A percentile compares a stretch with the other conserved stretches of the same genome.
Conservation (phyloP, 208 protist species). For the Acanthamoeba triangularis region DNA sequence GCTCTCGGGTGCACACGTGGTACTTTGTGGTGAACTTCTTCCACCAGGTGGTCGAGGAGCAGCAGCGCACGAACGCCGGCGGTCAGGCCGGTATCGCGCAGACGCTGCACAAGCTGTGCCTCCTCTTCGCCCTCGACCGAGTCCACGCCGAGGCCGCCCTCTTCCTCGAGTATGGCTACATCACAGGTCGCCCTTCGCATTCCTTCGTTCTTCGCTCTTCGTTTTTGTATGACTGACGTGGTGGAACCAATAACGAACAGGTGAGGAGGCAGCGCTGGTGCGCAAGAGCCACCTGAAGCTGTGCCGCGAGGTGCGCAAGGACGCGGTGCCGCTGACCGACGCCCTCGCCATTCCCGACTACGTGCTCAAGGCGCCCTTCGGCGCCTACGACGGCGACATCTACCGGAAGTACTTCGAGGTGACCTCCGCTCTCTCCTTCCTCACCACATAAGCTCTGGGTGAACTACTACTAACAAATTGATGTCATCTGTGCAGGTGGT, state of each 20-base stretch:
- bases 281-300: not conserved
- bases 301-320: slow-evolving; percentile 41
- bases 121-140: slow-evolving; percentile 5
- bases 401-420: slow-evolving; percentile 74
- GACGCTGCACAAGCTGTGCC: not conserved
- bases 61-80: not conserved
- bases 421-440: not conserved
- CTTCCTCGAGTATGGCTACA: slow-evolving; percentile 57
- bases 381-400: slow-evolving; percentile 66
- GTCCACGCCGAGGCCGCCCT: slow-evolving; percentile 32
- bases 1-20: slow-evolving; percentile 35
- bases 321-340: slow-evolving; percentile 42
- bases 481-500: not conserved
- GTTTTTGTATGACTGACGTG: too few relatives aligned
- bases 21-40: slow-evolving; percentile 57
- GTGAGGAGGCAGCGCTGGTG: slow-evolving; percentile 14
- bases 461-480: too few relatives aligned
- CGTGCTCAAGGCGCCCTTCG: slow-evolving; percentile 47
- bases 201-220: not conserved
- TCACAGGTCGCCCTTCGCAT: not conserved
- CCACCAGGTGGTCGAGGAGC: not conserved
- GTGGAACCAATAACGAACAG: too few relatives aligned
- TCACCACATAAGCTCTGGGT: too few relatives aligned
- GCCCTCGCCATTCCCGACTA: slow-evolving; percentile 24
- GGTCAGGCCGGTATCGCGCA: not conserved